phyloP scores from a whole-genome alignment of 1,139 yeast genomes.

The Yamadazyma membranifaciens region DNA sequence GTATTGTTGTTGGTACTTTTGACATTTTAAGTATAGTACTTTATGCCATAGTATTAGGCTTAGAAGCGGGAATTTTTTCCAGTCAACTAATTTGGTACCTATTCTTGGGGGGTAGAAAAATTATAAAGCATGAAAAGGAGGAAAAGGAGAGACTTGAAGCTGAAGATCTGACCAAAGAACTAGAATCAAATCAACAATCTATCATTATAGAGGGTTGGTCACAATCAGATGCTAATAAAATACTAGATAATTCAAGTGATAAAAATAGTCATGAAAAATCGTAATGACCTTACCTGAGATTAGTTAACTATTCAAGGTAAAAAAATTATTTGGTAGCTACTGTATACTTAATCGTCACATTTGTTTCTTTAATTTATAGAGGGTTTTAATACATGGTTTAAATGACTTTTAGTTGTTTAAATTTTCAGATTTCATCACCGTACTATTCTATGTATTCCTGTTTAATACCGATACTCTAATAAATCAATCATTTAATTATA shows the following conservation, averaged over 20 bases:
- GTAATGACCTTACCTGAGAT: too few relatives aligned
- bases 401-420: neutral
- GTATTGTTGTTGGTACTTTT: conserved; percentile 58
- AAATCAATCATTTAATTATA: too few relatives aligned
- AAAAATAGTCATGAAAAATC: neutral
- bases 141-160: conserved; percentile 5
- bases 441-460: too few relatives aligned
- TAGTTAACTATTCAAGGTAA: too few relatives aligned
- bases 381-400: too few relatives aligned
- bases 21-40: conserved; percentile 78
- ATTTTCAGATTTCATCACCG: neutral
- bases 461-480: too few relatives aligned
- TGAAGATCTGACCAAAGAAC: neutral
- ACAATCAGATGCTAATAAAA: neutral
- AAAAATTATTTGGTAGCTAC: too few relatives aligned
- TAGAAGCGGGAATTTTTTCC: conserved; percentile 75
- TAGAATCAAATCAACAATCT: neutral
- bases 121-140: conserved; percentile 24
- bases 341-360: too few relatives aligned
- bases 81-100: conserved; percentile 74
- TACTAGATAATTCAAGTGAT: neutral
- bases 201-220: neutral
- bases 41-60: conserved; percentile 65
- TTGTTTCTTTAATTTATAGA: too few relatives aligned
- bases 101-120: conserved; percentile 34